These are phyloP conservation scores for Malassezia arunalokei DNA, from an alignment of 1,284 basidiomycete genomes.

Conservation along the genomic window DNA sequence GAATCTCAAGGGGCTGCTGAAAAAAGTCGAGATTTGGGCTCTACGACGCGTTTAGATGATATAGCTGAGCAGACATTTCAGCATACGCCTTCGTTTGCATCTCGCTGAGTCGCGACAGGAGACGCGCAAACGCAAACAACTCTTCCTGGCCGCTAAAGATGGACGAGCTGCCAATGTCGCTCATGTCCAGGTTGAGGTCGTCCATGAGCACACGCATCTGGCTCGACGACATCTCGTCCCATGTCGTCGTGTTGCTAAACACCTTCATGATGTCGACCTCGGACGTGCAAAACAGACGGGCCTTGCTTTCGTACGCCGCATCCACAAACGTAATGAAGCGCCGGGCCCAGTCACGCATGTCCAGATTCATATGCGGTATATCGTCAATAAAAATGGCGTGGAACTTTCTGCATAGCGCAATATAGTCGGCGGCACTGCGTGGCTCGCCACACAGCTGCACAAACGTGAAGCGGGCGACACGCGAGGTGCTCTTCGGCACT, in stretches of 20 bases:
- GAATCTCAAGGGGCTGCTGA: conserved; percentile 38
- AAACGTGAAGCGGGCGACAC: conserved; percentile 77
- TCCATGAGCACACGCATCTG: conserved; percentile 43
- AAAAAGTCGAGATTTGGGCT: conserved; percentile 42
- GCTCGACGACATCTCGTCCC: conserved; percentile 20
- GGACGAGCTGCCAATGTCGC: conserved; percentile 37
- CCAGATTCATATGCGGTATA: conserved; percentile 72
- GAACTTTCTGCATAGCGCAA: conserved; percentile 81
- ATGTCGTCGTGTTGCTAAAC: conserved; percentile 24
- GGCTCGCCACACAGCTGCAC: conserved; percentile 76
- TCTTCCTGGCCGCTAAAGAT: conserved; percentile 45
- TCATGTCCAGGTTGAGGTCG: conserved; percentile 37
- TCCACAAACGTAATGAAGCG: conserved; percentile 97
- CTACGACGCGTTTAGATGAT: conserved; percentile 1
- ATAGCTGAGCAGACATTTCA: background rate
- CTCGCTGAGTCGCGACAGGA: conserved; percentile 40
- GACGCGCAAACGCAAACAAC: conserved; percentile 43
- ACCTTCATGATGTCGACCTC: conserved; percentile 41
- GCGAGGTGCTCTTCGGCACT: conserved; percentile 54
- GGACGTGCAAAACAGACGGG: conserved; percentile 29
- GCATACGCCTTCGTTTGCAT: conserved; percentile 37
- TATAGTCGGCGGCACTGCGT: conserved; percentile 83
- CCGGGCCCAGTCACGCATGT: conserved; percentile 71
- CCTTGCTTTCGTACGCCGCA: conserved; percentile 51
- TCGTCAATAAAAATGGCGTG: conserved; percentile 75